Percentiles rank a stretch among this genome's conserved stretches.
Evolutionary conservation across 163 green algal genomes (phyloP).

Genomic region (Chlamydomonas reinhardtii): DNA sequence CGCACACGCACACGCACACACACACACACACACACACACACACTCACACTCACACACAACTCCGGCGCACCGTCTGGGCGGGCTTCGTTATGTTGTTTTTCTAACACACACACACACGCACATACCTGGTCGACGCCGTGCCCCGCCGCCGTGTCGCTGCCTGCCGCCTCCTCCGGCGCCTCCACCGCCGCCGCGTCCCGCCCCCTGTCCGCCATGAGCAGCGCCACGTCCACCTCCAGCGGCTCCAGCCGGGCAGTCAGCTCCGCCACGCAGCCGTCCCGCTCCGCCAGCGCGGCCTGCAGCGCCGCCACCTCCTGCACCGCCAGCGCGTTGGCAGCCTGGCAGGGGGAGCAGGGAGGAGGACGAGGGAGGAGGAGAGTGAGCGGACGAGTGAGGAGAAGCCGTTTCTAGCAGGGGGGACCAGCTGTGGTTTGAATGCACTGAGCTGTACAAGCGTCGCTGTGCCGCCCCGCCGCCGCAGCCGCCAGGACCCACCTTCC

Average conservation of each 20-base stretch:
- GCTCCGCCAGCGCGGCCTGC: conserved; percentile 22
- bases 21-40: background rate
- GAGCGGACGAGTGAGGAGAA: too few species aligned
- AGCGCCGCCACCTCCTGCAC: conserved; percentile 16
- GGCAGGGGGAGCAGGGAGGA: background rate
- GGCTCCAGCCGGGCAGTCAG: conserved; percentile 31
- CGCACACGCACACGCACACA: background rate
- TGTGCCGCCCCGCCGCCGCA: too few species aligned
- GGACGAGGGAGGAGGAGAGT: background rate
- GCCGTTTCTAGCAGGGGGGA: too few species aligned
- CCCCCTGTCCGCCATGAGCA: conserved; percentile 48
- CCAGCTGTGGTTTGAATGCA: too few species aligned
- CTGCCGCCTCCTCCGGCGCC: background rate
- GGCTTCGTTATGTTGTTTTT: too few species aligned
- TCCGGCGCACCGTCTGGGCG: too few species aligned
- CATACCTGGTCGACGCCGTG: background rate
- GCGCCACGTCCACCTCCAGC: conserved; percentile 51
- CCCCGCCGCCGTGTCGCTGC: background rate
- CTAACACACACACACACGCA: background rate
- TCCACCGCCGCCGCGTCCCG: background rate
- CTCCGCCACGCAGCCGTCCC: conserved; percentile 22
- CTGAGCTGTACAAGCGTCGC: too few species aligned
- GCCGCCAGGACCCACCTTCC: too few species aligned
- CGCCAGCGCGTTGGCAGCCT: background rate
- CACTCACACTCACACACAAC: too few species aligned